A percentile compares a stretch with the other conserved stretches of the same genome.
These are phyloP conservation scores for Linnemannia exigua DNA, from an alignment of 192 early-diverging fungal species.

Conservation along the genomic window DNA sequence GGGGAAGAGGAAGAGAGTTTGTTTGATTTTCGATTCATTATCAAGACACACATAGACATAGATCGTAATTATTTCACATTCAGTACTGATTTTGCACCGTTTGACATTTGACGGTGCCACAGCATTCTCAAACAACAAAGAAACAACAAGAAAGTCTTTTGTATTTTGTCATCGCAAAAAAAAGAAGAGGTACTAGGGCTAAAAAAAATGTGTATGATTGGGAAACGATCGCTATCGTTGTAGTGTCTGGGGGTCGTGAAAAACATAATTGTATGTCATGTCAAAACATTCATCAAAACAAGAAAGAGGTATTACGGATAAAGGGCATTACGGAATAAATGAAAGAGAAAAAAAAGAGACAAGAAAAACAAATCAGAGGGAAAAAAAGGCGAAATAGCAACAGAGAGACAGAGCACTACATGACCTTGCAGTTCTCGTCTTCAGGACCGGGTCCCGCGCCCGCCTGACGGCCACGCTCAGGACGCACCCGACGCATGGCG, in stretches of 20 bases:
- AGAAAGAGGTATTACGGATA: neutral
- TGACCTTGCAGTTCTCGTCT: constrained; percentile 58
- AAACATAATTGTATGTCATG: no score
- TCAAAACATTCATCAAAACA: neutral
- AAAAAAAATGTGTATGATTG: no score
- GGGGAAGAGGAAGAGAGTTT: neutral
- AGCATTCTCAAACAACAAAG: no score
- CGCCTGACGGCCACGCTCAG: constrained; percentile 45
- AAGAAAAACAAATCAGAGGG: neutral
- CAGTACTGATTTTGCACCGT: no score
- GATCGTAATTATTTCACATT: no score
- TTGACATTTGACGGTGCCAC: no score
- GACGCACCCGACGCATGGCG: constrained; percentile 38
- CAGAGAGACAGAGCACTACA: constrained; percentile 21
- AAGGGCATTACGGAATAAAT: neutral
- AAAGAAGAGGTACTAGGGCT: no score
- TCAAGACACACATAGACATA: no score
- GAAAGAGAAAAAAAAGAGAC: neutral
- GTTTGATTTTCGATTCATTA: no score
- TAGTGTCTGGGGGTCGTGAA: neutral
- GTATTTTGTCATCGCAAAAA: no score
- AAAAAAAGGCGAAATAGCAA: neutral
- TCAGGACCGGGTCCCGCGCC: constrained; percentile 33
- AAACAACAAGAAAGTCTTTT: no score
- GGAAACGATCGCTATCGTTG: neutral